Conservation (phyloP, 208 protist species). For the Entamoeba histolytica region DNA sequence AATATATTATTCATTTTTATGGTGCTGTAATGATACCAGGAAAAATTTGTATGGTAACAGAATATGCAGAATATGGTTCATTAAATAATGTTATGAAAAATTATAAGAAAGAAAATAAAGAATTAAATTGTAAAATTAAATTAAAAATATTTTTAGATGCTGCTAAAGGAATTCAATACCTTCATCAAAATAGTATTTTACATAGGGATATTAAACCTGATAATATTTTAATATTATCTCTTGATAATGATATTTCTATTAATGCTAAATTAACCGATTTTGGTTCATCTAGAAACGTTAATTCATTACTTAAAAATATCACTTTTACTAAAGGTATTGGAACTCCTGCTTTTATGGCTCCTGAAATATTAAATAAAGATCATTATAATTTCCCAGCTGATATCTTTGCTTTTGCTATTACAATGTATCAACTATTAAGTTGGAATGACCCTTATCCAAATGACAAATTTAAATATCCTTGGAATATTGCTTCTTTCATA, state of each 20-base stretch:
- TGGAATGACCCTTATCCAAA: background rate
- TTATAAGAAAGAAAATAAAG: no score
- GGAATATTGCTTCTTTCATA: background rate
- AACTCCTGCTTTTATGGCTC: background rate
- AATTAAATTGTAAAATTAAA: no score
- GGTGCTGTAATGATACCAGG: no score
- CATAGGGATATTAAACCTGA: conserved; percentile 85
- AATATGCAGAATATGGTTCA: no score
- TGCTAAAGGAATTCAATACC: conserved; percentile 61
- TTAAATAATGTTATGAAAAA: no score
- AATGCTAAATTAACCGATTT: background rate
- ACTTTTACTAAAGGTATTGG: background rate
- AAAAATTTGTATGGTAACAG: no score
- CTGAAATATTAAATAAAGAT: background rate
- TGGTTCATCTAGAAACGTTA: background rate
- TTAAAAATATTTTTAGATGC: background rate
- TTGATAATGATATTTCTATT: background rate
- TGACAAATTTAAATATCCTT: background rate
- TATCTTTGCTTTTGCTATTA: background rate
- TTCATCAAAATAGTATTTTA: conserved; percentile 79
- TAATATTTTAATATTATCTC: conserved; percentile 46
- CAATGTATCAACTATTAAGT: background rate
- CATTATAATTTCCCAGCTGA: background rate
- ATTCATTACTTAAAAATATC: background rate
- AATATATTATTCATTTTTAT: no score